Evolutionary conservation across 1,284 basidiomycete genomes (phyloP).

Genomic region (Leucoagaricus sp.): DNA sequence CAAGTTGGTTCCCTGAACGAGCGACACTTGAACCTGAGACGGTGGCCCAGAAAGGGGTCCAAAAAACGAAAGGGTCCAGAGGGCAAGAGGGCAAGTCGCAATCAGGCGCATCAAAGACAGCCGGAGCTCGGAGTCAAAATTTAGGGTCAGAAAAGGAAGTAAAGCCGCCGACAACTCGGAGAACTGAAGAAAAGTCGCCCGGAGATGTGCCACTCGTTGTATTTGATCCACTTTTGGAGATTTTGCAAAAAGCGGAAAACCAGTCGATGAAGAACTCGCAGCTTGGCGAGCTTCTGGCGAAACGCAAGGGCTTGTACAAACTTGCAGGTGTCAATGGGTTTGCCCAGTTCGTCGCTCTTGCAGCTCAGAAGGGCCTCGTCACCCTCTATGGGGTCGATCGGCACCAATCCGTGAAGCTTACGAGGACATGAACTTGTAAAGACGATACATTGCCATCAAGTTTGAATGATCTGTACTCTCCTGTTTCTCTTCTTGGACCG

Average conservation of each 20-base stretch:
- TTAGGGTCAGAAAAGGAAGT: too few species aligned
- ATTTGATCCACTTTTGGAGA: not conserved
- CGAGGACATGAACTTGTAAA: too few species aligned
- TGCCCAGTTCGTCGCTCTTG: slow-evolving; percentile 29
- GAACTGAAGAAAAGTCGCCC: too few species aligned
- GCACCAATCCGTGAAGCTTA: not conserved
- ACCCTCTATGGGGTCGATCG: not conserved
- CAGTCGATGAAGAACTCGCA: not conserved
- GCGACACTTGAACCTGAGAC: not conserved
- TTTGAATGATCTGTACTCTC: too few species aligned
- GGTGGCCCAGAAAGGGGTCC: not conserved
- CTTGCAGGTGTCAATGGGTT: slow-evolving; percentile 32
- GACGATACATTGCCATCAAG: too few species aligned
- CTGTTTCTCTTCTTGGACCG: too few species aligned
- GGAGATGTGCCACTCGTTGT: not conserved
- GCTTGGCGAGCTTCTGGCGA: not conserved
- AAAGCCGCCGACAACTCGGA: too few species aligned
- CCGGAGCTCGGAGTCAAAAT: too few species aligned
- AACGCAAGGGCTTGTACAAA: slow-evolving; percentile 22
- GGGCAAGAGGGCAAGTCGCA: too few species aligned
- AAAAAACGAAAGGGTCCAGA: not conserved
- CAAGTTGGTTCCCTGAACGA: not conserved
- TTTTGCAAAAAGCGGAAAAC: not conserved
- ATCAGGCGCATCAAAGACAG: too few species aligned
- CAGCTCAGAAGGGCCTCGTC: slow-evolving; percentile 33